phyloP scores from a whole-genome alignment of 345 rosid species.

The Eucalyptus erythrocorys region DNA sequence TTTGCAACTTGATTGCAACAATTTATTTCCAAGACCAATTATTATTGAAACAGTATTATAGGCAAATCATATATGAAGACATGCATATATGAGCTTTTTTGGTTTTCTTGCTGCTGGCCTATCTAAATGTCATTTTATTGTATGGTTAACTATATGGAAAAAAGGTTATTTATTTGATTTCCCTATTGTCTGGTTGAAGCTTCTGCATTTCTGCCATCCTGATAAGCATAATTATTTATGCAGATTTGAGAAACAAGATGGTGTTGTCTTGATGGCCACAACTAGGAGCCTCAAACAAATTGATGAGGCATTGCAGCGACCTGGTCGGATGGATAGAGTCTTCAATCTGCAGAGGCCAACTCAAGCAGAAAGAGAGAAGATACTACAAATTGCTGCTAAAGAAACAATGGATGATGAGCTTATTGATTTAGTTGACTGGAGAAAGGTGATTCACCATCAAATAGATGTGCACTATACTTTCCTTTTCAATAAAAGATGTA shows the following conservation, averaged over 20 bases:
- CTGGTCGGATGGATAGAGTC: conserved; percentile 96
- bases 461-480: not conserved
- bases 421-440: conserved; percentile 75
- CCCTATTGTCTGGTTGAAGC: not conserved
- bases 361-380: conserved; percentile 82
- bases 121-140: not conserved
- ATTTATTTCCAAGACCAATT: not conserved
- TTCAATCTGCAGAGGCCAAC: conserved; percentile 90
- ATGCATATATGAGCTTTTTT: not conserved
- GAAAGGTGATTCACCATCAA: conserved; percentile 39
- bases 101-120: not conserved
- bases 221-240: not conserved
- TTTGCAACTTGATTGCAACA: not conserved
- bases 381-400: conserved; percentile 60
- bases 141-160: not conserved
- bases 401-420: conserved; percentile 84
- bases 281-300: conserved; percentile 83
- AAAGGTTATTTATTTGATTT: not conserved
- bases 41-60: not conserved
- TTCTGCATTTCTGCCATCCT: not conserved
- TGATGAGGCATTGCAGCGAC: conserved; percentile 85
- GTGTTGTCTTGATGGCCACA: conserved; percentile 97
- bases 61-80: not conserved
- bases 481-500: not conserved
- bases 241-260: conserved; percentile 98